A percentile compares a stretch with the other conserved stretches of the same genome.
phyloP scores from a whole-genome alignment of 2,329 filamentous ascomycete genomes.

The Trichoderma breve region DNA sequence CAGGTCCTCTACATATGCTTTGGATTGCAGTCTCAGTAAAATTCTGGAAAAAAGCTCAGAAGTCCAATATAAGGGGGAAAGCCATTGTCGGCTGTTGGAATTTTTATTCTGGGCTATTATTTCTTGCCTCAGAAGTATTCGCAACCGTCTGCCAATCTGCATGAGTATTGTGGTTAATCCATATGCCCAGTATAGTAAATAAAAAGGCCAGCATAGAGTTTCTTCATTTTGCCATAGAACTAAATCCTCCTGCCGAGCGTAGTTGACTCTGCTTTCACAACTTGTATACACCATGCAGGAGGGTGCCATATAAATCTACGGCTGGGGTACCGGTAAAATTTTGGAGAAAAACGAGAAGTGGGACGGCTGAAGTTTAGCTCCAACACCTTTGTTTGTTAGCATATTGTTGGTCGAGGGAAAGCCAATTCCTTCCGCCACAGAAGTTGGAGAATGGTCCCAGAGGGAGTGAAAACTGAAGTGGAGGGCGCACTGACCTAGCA shows the following conservation, averaged over 20 bases:
- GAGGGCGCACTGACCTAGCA: not conserved
- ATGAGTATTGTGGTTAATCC: not conserved
- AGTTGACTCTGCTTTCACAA: not conserved
- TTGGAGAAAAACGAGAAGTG: not conserved
- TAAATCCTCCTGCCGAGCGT: not conserved
- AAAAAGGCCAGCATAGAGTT: not conserved
- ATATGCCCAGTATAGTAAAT: not conserved
- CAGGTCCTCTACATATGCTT: not conserved
- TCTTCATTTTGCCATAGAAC: not conserved
- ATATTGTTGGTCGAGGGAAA: not conserved
- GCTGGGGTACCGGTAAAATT: not conserved
- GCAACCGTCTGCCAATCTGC: not conserved
- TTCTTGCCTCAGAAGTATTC: not conserved
- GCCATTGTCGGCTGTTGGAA: not conserved
- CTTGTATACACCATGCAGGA: not conserved
- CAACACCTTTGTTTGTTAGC: not conserved
- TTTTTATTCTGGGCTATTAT: not conserved
- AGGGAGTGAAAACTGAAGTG: not conserved
- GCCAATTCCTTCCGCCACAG: not conserved
- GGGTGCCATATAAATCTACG: not conserved
- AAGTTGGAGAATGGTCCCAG: not conserved
- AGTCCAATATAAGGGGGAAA: not conserved
- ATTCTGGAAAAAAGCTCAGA: not conserved
- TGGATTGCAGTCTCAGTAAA: not conserved
- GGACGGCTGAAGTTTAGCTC: not conserved